Conservation (phyloP, 2,329 filamentous ascomycete genomes). For the Aspergillus latus region DNA sequence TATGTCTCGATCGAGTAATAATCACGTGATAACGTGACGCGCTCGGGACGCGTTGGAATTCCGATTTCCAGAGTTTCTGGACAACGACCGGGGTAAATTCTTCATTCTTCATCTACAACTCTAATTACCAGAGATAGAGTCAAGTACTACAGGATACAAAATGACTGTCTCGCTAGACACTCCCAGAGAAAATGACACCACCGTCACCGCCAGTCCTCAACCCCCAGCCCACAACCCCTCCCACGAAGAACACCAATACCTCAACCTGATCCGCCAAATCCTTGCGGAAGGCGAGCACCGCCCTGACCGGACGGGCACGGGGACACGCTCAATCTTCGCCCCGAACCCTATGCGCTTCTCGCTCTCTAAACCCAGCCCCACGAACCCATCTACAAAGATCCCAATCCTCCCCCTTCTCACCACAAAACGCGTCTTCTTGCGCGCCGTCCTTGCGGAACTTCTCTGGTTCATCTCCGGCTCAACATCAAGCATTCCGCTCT, state of each 20-base stretch:
- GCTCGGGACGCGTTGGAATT: slow-evolving; percentile 24
- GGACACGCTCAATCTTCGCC: slow-evolving; percentile 85
- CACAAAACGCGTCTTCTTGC: slow-evolving; percentile 92
- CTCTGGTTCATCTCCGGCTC: slow-evolving; percentile 91
- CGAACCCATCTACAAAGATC: slow-evolving; percentile 42
- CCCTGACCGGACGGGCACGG: slow-evolving; percentile 90
- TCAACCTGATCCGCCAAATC: slow-evolving; percentile 83
- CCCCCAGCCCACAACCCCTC: slow-evolving; percentile 28
- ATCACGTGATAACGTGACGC: slow-evolving; percentile 32
- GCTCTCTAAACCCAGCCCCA: slow-evolving; percentile 60
- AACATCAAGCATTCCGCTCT: slow-evolving; percentile 76
- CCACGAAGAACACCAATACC: slow-evolving; percentile 93
- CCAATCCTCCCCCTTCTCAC: slow-evolving; percentile 88
- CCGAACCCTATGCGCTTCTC: slow-evolving; percentile 83
- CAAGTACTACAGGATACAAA: neutral
- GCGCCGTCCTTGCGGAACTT: slow-evolving; percentile 85
- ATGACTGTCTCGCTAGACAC: slow-evolving; percentile 6
- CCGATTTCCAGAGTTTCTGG: neutral
- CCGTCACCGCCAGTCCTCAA: slow-evolving; percentile 11
- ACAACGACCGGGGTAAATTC: neutral
- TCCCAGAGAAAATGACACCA: slow-evolving; percentile 14
- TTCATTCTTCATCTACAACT: neutral
- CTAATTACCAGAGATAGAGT: neutral
- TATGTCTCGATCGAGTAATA: too few species aligned
- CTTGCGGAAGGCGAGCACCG: slow-evolving; percentile 80